Base-by-base conservation (phyloP, 768 basidiomycete genomes). In the Lactarius quietus region DNA sequence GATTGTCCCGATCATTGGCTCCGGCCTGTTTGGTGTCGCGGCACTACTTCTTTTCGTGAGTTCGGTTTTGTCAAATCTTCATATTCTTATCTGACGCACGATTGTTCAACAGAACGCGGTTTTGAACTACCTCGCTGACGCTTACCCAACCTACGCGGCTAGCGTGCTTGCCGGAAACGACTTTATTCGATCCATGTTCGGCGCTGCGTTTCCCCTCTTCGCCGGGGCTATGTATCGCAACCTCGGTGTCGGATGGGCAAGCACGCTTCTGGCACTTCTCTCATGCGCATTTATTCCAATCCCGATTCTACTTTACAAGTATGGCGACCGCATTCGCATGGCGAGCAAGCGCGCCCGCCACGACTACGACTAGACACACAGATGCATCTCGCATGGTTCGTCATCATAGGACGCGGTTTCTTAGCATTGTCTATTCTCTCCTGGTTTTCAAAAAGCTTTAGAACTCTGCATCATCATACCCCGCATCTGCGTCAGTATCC, bases 1-100 rank as follows among this genome's bases (percentile, higher is more conserved):
- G 77, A 78, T 78, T 43, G 73, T 73, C 1, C 75, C 77, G 33
- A 67, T 75, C 61, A 72, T 78, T 58, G 76, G 74, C 17, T 73
- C 76, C 7, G 68, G 73, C 20, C 66, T 77, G n/a, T 77, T 76
- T 67, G 65, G 72, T 43, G 67, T 73, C 4, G 74, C 76, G 20
- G 70, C 75, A 23, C 74, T 74, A 64, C 72, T 76, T 53, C 72
- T 72, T 57, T 77, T 78, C 35, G 68, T 68, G 39, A 48, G 68
- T 62, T 0, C 0, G 70, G 69, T 72, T 58, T 70, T 69, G 15
- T 63, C 69, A 1, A 66, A 17, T 72, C 68, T 65, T 74, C 71
- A 39, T 52, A 26, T 6, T 1, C 18, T n/a, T 20, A 8, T 18
- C 39, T 15, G 20, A 54, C n/a, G 1, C 6, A 35, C 36, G 48